A percentile compares a stretch with the other conserved stretches of the same genome.
Conservation (phyloP, 2,329 filamentous ascomycete species). For the Coniochaeta sp. region DNA sequence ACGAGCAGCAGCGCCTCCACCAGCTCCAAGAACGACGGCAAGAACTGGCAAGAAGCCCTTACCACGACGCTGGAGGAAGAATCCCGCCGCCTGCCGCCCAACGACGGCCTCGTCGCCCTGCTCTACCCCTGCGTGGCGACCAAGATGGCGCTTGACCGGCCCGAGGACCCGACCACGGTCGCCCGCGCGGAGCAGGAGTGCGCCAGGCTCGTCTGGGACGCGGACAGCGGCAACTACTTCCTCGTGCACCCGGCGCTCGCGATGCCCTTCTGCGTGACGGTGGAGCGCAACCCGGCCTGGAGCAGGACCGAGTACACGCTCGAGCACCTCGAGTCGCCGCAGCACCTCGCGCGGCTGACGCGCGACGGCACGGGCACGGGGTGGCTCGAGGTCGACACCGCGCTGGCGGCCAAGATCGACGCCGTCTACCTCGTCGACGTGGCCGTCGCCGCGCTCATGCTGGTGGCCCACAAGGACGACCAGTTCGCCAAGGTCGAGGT, state of each 20-base stretch:
- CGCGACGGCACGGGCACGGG: slow-evolving; percentile 53
- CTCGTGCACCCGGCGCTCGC: slow-evolving; percentile 57
- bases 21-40: slow-evolving; percentile 30
- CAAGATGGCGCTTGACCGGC: slow-evolving; percentile 52
- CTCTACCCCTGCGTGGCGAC: slow-evolving; percentile 61
- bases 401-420: slow-evolving; percentile 51
- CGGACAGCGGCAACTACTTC: slow-evolving; percentile 51
- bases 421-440: slow-evolving; percentile 57
- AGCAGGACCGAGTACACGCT: slow-evolving; percentile 56
- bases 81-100: slow-evolving; percentile 42
- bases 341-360: slow-evolving; percentile 52
- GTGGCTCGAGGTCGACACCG: slow-evolving; percentile 55
- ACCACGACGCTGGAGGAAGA: slow-evolving; percentile 51
- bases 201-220: slow-evolving; percentile 65
- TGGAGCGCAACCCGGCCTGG: slow-evolving; percentile 52
- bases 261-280: slow-evolving; percentile 54
- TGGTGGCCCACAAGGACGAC: slow-evolving; percentile 52
- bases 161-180: slow-evolving; percentile 51
- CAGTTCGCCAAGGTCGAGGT: slow-evolving; percentile 41
- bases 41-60: slow-evolving; percentile 51
- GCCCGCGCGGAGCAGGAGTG: slow-evolving; percentile 61
- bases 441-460: slow-evolving; percentile 50
- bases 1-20: slow-evolving; percentile 21
- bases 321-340: slow-evolving; percentile 56
- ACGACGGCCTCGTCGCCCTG: slow-evolving; percentile 59